Evolutionary conservation across 306 rosid genomes (phyloP).

Genomic region (Cyclanthera cordifolia): DNA sequence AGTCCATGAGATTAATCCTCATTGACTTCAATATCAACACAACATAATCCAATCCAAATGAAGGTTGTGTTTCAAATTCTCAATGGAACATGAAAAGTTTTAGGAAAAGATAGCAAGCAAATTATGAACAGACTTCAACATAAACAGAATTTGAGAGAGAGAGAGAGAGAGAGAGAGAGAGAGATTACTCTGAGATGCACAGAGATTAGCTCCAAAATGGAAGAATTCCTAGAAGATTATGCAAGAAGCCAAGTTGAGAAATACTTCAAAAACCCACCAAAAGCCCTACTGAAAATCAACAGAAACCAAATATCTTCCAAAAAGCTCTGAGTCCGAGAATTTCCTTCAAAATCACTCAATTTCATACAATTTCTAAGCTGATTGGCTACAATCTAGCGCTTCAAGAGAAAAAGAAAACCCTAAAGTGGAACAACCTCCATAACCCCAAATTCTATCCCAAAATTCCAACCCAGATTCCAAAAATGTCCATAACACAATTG

Average conservation of each 20-base stretch:
- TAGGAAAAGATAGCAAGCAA: neutral
- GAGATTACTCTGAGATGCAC: neutral
- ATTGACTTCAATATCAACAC: neutral
- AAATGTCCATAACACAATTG: neutral
- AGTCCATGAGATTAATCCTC: neutral
- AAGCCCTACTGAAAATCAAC: neutral
- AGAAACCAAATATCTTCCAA: neutral
- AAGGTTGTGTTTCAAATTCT: neutral
- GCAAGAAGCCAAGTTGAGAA: neutral
- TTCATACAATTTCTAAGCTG: constrained; percentile 16
- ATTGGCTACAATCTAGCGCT: constrained; percentile 6
- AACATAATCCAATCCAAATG: neutral
- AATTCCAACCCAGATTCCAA: neutral
- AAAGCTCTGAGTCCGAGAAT: neutral
- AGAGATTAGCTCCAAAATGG: neutral
- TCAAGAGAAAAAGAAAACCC: constrained; percentile 6
- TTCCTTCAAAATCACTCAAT: constrained; percentile 5
- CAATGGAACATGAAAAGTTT: constrained; percentile 2
- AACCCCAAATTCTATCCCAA: neutral
- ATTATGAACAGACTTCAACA: neutral
- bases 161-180: neutral
- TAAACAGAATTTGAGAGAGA: neutral
- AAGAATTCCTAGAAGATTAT: neutral
- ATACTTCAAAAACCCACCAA: neutral
- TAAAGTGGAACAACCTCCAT: neutral